phyloP scores from a whole-genome alignment of 768 basidiomycete genomes.

The Phlebiopsis gigantea region DNA sequence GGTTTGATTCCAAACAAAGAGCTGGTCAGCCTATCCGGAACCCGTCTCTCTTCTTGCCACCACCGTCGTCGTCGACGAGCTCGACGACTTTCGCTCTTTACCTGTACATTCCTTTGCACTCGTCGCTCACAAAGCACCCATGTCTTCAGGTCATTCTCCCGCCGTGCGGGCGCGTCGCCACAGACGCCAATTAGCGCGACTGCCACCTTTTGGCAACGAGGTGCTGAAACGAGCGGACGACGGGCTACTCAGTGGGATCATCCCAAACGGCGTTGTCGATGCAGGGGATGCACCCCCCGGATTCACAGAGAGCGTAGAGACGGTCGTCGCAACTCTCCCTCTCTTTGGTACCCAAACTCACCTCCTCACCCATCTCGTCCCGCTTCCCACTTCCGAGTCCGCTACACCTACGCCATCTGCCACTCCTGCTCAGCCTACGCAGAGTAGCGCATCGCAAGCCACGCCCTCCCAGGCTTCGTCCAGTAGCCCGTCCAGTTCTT shows the following conservation, averaged over 20 bases:
- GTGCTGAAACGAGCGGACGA: neutral
- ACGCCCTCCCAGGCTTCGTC: neutral
- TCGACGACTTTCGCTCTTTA: conserved; percentile 7
- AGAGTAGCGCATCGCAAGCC: neutral
- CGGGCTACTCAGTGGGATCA: neutral
- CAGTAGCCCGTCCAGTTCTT: neutral
- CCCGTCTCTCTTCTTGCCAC: conserved; percentile 2
- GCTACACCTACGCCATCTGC: neutral
- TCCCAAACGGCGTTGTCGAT: neutral
- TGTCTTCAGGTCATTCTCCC: conserved; percentile 10
- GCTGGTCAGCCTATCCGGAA: neutral
- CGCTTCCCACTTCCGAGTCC: conserved; percentile 4
- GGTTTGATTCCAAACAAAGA: neutral
- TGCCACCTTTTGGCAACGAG: neutral
- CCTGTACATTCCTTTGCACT: conserved; percentile 5
- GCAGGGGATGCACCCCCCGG: neutral
- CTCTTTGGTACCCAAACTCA: neutral
- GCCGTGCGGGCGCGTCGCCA: conserved; percentile 13
- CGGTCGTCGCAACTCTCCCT: conserved; percentile 4
- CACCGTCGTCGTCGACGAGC: conserved; percentile 11
- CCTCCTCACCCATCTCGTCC: conserved; percentile 6
- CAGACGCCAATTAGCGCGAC: conserved; percentile 6
- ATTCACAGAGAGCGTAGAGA: conserved; percentile 7
- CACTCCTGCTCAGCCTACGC: too few species aligned
- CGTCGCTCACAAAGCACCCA: conserved; percentile 11